These are phyloP conservation scores for Tilletiopsis washingtonensis DNA, from an alignment of 1,284 basidiomycete species.

Conservation along the genomic window DNA sequence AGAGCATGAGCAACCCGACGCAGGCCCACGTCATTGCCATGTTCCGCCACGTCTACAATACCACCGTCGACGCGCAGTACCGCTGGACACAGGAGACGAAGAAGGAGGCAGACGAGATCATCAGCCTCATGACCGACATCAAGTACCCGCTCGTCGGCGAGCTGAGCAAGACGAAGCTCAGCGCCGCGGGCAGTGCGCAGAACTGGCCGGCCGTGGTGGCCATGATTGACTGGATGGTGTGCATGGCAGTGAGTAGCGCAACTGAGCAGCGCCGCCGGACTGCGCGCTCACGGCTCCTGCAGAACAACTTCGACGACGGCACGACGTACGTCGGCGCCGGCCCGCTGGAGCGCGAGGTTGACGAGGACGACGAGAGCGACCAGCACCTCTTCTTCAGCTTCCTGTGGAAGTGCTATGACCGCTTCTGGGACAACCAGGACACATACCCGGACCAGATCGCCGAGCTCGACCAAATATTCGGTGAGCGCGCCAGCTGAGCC, in stretches of 20 bases:
- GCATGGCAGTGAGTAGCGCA: slow-evolving; percentile 17
- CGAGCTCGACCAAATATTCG: slow-evolving; percentile 33
- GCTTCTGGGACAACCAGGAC: slow-evolving; percentile 46
- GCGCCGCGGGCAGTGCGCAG: slow-evolving; percentile 39
- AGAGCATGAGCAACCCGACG: slow-evolving; percentile 41
- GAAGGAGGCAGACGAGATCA: slow-evolving; percentile 43
- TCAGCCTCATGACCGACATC: slow-evolving; percentile 39
- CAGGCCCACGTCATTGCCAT: slow-evolving; percentile 40
- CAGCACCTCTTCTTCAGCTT: slow-evolving; percentile 42
- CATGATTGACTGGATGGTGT: slow-evolving; percentile 46
- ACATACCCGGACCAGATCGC: slow-evolving; percentile 41
- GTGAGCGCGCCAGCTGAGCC: slow-evolving; percentile 1
- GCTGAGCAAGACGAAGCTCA: slow-evolving; percentile 45
- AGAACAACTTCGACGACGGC: not conserved
- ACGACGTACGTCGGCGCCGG: slow-evolving; percentile 19
- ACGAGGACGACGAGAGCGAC: slow-evolving; percentile 27
- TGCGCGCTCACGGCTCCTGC: not conserved
- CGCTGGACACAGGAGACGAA: slow-evolving; percentile 32
- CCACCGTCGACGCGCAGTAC: slow-evolving; percentile 38
- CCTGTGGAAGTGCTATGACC: slow-evolving; percentile 44
- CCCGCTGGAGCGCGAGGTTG: slow-evolving; percentile 21
- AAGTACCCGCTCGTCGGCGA: slow-evolving; percentile 43
- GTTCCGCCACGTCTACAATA: slow-evolving; percentile 42
- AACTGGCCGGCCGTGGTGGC: slow-evolving; percentile 44
- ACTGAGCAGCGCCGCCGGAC: slow-evolving; percentile 11